Evolutionary conservation across 2,329 filamentous ascomycete species (phyloP).

Genomic region (Ustulina deusta): DNA sequence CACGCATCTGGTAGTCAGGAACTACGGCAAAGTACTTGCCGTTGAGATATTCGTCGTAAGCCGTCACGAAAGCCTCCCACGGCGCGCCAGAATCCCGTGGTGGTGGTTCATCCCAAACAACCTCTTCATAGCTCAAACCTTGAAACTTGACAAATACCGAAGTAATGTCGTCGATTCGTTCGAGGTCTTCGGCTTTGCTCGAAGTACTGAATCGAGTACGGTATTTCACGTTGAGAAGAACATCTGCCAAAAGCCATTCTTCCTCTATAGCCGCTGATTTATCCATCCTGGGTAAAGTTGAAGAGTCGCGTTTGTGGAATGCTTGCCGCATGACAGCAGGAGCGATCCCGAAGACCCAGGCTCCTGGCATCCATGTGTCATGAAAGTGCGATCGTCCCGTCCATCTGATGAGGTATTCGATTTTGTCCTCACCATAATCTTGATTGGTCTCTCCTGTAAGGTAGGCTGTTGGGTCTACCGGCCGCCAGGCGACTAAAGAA

Average conservation of each 20-base stretch:
- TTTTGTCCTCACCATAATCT: conserved; percentile 77
- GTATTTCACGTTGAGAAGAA: conserved; percentile 86
- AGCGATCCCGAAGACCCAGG: conserved; percentile 85
- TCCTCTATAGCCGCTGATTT: conserved; percentile 86
- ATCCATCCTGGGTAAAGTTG: conserved; percentile 74
- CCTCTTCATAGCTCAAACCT: conserved; percentile 89
- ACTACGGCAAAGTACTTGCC: conserved; percentile 76
- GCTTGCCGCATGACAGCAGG: conserved; percentile 73
- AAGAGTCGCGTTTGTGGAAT: conserved; percentile 78
- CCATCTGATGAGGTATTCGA: conserved; percentile 95
- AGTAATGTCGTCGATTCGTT: conserved; percentile 77
- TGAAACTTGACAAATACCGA: conserved; percentile 90
- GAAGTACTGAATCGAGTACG: conserved; percentile 60
- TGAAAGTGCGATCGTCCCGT: conserved; percentile 82
- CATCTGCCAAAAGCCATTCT: conserved; percentile 85
- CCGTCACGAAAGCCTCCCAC: conserved; percentile 83
- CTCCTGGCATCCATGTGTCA: conserved; percentile 86
- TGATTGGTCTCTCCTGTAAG: conserved; percentile 63
- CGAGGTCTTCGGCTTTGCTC: conserved; percentile 76
- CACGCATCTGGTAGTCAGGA: conserved; percentile 69
- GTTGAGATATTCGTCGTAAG: conserved; percentile 87
- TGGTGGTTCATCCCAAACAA: conserved; percentile 89
- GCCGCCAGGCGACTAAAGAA: conserved; percentile 89
- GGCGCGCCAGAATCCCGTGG: conserved; percentile 70
- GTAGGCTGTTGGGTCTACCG: conserved; percentile 69